Evolutionary conservation across 1,284 basidiomycete genomes (phyloP).

Genomic region (Trametes versicolor): DNA sequence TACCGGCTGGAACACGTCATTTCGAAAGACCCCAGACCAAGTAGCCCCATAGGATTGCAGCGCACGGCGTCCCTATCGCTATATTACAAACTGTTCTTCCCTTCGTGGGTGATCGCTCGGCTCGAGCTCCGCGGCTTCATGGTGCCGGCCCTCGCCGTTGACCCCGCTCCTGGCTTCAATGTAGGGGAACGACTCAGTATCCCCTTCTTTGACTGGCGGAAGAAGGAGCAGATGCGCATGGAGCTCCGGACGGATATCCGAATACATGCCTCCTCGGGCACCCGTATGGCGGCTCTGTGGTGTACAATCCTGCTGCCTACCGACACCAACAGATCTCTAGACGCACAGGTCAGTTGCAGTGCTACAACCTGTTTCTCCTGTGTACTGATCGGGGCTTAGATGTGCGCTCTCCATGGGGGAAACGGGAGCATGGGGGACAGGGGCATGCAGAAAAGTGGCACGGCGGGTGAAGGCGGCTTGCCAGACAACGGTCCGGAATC

Average conservation of each 20-base stretch:
- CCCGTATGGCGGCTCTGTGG: background rate
- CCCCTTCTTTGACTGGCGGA: background rate
- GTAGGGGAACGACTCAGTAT: background rate
- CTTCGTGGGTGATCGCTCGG: background rate
- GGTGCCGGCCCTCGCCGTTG: background rate
- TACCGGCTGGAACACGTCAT: slow-evolving; percentile 5
- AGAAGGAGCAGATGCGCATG: slow-evolving; percentile 1
- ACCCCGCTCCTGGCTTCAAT: background rate
- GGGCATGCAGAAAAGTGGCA: background rate
- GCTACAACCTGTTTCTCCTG: background rate
- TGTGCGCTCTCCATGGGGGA: background rate
- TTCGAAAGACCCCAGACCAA: background rate
- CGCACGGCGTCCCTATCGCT: background rate
- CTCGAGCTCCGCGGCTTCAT: background rate
- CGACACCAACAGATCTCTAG: background rate
- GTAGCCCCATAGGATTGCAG: background rate
- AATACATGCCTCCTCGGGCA: background rate
- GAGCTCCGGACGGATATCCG: slow-evolving; percentile 1
- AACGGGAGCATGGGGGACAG: no score
- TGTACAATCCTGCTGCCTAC: background rate
- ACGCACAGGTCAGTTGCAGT: slow-evolving; percentile 4
- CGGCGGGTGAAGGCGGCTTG: background rate
- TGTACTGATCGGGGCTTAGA: background rate
- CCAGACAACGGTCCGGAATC: background rate
- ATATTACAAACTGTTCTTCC: slow-evolving; percentile 6